phyloP scores from a whole-genome alignment of 495 filamentous ascomycete species.

The Tuber aestivum region DNA sequence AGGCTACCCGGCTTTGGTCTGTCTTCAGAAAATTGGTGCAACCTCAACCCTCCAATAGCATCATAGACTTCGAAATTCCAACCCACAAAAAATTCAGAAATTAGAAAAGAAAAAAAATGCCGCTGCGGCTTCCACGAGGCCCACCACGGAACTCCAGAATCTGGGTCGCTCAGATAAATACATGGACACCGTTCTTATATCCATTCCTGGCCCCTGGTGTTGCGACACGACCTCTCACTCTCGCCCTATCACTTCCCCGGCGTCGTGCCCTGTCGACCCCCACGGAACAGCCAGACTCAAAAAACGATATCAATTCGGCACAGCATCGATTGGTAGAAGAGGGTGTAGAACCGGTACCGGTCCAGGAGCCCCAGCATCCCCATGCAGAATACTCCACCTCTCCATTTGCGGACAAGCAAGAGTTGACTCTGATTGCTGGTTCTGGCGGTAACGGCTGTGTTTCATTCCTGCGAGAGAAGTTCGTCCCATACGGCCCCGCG shows the following conservation, averaged over 20 bases:
- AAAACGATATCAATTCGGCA: neutral
- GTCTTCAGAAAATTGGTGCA: neutral
- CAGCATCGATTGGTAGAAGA: constrained; percentile 3
- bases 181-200: constrained; percentile 1
- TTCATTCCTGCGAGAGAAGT: constrained; percentile 86
- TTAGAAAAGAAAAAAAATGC: neutral
- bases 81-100: neutral
- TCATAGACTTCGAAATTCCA: neutral
- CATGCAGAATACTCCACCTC: constrained; percentile 64
- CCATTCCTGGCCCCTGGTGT: neutral
- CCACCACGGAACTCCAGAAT: neutral
- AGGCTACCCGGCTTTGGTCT: neutral
- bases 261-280: neutral
- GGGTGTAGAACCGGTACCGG: constrained; percentile 49
- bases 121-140: neutral
- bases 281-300: neutral
- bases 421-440: constrained; percentile 67
- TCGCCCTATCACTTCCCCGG: neutral
- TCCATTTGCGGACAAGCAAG: constrained; percentile 80
- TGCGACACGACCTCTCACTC: neutral
- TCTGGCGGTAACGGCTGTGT: constrained; percentile 85
- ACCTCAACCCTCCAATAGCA: neutral
- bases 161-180: neutral
- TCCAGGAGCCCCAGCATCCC: constrained; percentile 48
- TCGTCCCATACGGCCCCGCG: constrained; percentile 77